Evolutionary conservation across 2,329 filamentous ascomycete genomes (phyloP), one percentile per base, ranked within the genome.

Genomic region (Diaporthe sp.): DNA sequence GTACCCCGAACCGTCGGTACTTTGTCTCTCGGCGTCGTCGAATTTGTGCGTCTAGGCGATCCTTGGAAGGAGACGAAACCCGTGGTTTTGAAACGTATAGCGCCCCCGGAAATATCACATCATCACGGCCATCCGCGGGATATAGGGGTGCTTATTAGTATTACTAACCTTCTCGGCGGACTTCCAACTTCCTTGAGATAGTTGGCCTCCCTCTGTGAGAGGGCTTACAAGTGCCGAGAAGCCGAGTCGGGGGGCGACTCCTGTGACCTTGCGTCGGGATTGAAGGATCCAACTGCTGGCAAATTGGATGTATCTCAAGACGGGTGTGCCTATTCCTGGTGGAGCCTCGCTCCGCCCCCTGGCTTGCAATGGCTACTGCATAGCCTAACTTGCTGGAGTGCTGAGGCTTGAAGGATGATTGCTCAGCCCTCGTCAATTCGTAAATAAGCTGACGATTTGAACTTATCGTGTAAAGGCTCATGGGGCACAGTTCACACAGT

Each of bases 311-410:
- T 52, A 52, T 67, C 45, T 38, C 30, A 38, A 52, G 30, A 25
- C 47, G 28, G n/a, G 45, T 12, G 45, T 67, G 64, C 45, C 61
- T 67, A 45, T 28, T 25, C 22, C 12, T 54, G 45, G 64, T 67
- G 64, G 64, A 38, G 45, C 45, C 45, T 28, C 64, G 15, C 30
- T n/a, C 42, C 8, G 22, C 47, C 45, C 55, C 45, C 30, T 52
- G 58, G 25, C 33, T 22, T 25, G 47, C 8, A 19, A 19, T 38
- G 19, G 30, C 33, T n/a, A 28, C 45, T 28, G n/a, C 28, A 52
- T 50, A 52, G 45, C 61, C 30, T n/a, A 67, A 17, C 30, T 35
- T n/a, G 42, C 30, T 6, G 10, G n/a, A 38, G 30, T 38, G n/a
- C 15, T 10, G 35, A 4, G 4, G 9, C 13, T 19, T 38, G n/a